A percentile compares a stretch with the other conserved stretches of the same genome.
These are phyloP conservation scores for Pharnaceum exiguum DNA, from an alignment of 148 eudicot species.

Conservation along the genomic window DNA sequence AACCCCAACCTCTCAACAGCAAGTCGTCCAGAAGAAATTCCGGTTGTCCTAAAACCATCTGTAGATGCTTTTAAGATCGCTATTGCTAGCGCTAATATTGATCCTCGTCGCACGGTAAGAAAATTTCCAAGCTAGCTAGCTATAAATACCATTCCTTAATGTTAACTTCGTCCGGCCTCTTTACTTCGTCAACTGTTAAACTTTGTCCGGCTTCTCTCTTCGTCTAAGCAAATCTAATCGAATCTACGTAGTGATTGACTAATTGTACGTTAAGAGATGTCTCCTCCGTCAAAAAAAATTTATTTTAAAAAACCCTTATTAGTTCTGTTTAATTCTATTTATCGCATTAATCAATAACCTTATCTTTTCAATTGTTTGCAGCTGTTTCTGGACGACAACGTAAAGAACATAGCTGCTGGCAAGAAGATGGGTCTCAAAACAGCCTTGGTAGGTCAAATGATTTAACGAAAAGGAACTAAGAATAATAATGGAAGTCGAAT, in stretches of 20 bases:
- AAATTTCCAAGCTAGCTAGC: no score
- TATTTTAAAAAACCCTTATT: no score
- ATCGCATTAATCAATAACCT: no score
- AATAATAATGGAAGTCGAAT: no score
- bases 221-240: no score
- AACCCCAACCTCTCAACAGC: constrained; percentile 66
- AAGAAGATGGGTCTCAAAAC: constrained; percentile 65
- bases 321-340: neutral
- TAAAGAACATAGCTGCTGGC: constrained; percentile 62
- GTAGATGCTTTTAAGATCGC: constrained; percentile 68
- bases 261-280: no score
- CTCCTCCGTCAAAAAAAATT: no score
- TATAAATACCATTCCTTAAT: no score
- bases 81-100: constrained; percentile 44
- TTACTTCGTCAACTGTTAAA: neutral
- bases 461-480: no score
- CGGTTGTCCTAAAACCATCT: constrained; percentile 73
- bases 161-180: neutral
- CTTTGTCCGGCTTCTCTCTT: neutral
- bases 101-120: constrained; percentile 73
- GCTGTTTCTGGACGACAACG: constrained; percentile 80
- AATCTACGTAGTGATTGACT: no score
- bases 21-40: constrained; percentile 52
- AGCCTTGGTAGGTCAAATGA: constrained; percentile 47
- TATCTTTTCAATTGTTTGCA: constrained; percentile 14